Percentiles rank a stretch among this genome's conserved stretches.
phyloP scores from a whole-genome alignment of 306 rosid species.

The Acacia crassicarpa region DNA sequence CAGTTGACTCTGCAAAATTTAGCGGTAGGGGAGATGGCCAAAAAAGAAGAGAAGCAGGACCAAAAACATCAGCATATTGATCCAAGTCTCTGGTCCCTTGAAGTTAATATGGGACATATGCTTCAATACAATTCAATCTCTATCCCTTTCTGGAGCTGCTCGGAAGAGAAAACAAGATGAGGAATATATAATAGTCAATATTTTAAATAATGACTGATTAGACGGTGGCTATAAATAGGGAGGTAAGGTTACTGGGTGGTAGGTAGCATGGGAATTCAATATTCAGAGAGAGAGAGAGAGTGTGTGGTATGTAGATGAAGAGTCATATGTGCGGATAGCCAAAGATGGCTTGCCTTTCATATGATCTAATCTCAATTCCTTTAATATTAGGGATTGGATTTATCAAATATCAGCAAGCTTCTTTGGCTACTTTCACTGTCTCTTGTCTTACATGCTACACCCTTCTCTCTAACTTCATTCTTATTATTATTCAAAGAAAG shows the following conservation, averaged over 20 bases:
- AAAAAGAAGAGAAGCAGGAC: slow-evolving; percentile 14
- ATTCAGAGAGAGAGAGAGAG: slow-evolving; percentile 44
- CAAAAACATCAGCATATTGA: neutral
- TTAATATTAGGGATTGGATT: slow-evolving; percentile 30
- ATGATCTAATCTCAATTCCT: neutral
- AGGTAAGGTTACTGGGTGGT: slow-evolving; percentile 3
- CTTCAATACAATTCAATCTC: slow-evolving; percentile 10
- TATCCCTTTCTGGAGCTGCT: neutral
- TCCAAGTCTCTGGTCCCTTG: slow-evolving; percentile 35
- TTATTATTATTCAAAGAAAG: too few relatives aligned
- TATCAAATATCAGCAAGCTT: slow-evolving; percentile 36
- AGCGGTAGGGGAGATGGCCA: neutral
- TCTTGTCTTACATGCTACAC: slow-evolving; percentile 67
- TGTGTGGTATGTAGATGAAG: slow-evolving; percentile 65
- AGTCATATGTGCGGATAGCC: slow-evolving; percentile 55
- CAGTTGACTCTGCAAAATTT: slow-evolving; percentile 36
- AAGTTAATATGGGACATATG: slow-evolving; percentile 42
- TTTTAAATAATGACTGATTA: neutral
- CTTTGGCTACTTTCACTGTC: slow-evolving; percentile 58
- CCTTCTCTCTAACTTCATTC: slow-evolving; percentile 45
- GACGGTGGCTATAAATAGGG: slow-evolving; percentile 43
- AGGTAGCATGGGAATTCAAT: slow-evolving; percentile 9
- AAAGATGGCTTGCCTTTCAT: slow-evolving; percentile 70
- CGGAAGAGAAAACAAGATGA: neutral
- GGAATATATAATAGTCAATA: neutral